A percentile compares a stretch with the other conserved stretches of the same genome.
phyloP scores from a whole-genome alignment of 495 filamentous ascomycete species.

The Aspergillus hancockii region DNA sequence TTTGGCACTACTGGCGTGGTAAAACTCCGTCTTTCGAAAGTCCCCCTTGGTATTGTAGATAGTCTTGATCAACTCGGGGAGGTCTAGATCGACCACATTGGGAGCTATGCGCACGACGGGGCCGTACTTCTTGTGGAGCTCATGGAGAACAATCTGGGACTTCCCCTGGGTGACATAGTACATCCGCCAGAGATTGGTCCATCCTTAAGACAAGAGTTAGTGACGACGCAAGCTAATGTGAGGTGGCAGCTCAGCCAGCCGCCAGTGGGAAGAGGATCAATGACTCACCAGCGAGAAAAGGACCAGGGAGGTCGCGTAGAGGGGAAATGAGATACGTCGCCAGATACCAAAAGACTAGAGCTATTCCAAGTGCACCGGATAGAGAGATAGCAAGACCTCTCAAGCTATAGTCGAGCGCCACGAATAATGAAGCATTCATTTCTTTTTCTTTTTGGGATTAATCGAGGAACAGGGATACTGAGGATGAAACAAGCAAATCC shows the following conservation, averaged over 20 bases:
- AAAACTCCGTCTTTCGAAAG: slow-evolving; percentile 39
- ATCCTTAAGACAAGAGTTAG: slow-evolving; percentile 17
- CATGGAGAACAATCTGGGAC: slow-evolving; percentile 33
- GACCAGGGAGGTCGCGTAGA: slow-evolving; percentile 34
- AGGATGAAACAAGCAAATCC: neutral
- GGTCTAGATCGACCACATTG: slow-evolving; percentile 29
- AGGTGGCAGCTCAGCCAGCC: neutral
- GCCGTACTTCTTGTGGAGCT: slow-evolving; percentile 36
- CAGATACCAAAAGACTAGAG: slow-evolving; percentile 19
- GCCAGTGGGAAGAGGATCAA: neutral
- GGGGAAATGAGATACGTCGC: slow-evolving; percentile 27
- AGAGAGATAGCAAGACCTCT: slow-evolving; percentile 1
- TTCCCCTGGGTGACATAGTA: slow-evolving; percentile 24
- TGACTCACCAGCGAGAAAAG: slow-evolving; percentile 33
- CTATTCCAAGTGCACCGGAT: slow-evolving; percentile 2
- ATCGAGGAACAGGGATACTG: neutral
- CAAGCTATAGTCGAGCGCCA: neutral
- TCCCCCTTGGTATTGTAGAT: slow-evolving; percentile 29
- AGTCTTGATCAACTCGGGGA: slow-evolving; percentile 28
- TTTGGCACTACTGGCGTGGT: slow-evolving; percentile 33
- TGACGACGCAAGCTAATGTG: neutral
- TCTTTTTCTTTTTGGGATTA: neutral
- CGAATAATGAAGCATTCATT: neutral
- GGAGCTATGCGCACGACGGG: slow-evolving; percentile 36
- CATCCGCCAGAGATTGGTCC: slow-evolving; percentile 42